These are phyloP conservation scores for Polytolypa hystricis DNA, from an alignment of 2,329 filamentous ascomycete species.

Conservation along the genomic window DNA sequence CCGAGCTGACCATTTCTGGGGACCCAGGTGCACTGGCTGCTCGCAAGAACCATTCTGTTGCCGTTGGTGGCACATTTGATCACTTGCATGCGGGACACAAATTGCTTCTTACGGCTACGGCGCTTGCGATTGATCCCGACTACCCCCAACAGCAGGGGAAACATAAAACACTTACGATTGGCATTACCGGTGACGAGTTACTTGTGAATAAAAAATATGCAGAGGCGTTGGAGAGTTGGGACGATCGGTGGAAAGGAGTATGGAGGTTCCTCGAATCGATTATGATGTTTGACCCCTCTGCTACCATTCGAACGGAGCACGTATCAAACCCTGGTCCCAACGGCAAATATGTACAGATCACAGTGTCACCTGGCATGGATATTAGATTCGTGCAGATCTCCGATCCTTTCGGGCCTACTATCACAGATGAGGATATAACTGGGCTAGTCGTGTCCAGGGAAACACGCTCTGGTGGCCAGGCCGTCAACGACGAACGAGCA, in stretches of 20 bases:
- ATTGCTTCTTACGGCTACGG: slow-evolving; percentile 80
- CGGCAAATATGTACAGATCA: slow-evolving; percentile 26
- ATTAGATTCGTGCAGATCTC: slow-evolving; percentile 76
- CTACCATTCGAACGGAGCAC: slow-evolving; percentile 25
- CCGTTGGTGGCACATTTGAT: slow-evolving; percentile 90
- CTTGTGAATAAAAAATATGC: slow-evolving; percentile 82
- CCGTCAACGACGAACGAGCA: slow-evolving; percentile 71
- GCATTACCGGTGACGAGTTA: slow-evolving; percentile 79
- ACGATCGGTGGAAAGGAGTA: slow-evolving; percentile 56
- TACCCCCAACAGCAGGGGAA: slow-evolving; percentile 22
- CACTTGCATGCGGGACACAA: slow-evolving; percentile 94
- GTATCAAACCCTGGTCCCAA: slow-evolving; percentile 28
- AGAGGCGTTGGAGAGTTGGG: slow-evolving; percentile 71
- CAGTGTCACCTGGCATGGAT: slow-evolving; percentile 50
- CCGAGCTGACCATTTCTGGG: neutral
- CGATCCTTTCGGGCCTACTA: slow-evolving; percentile 83
- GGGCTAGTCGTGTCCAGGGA: slow-evolving; percentile 80
- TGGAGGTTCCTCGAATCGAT: slow-evolving; percentile 58
- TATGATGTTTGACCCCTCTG: slow-evolving; percentile 45
- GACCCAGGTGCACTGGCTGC: slow-evolving; percentile 1
- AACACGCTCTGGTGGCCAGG: slow-evolving; percentile 69
- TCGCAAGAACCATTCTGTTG: slow-evolving; percentile 49
- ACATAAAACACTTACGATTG: slow-evolving; percentile 54
- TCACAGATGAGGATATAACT: slow-evolving; percentile 66
- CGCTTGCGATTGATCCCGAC: slow-evolving; percentile 54